These are phyloP conservation scores for Calonectria henricotiae DNA, from an alignment of 2,329 filamentous ascomycete genomes.

Conservation along the genomic window DNA sequence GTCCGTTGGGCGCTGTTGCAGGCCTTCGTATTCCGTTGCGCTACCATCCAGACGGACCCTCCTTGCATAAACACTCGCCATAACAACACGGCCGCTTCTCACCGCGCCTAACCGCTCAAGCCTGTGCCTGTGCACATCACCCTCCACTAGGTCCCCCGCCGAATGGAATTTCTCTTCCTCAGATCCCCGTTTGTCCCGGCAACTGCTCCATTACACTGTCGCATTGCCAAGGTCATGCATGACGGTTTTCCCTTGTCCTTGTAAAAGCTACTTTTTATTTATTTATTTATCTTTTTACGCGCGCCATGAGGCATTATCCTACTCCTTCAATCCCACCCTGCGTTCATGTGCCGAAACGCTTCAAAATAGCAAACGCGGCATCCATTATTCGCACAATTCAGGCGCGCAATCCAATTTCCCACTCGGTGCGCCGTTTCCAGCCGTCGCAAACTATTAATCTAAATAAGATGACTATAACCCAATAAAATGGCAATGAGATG, in stretches of 20 bases:
- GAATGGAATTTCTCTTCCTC: background rate
- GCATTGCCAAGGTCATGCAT: conserved; percentile 15
- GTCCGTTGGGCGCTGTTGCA: conserved; percentile 21
- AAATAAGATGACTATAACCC: background rate
- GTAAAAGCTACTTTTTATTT: background rate
- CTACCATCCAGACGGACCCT: background rate
- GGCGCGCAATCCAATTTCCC: conserved; percentile 12
- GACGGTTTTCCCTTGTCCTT: conserved; percentile 5
- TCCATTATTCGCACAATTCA: conserved; percentile 19
- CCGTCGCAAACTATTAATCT: conserved; percentile 10
- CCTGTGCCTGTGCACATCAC: background rate
- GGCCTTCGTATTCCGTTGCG: conserved; percentile 14
- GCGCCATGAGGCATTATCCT: conserved; percentile 14
- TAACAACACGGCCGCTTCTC: background rate
- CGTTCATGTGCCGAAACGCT: conserved; percentile 6
- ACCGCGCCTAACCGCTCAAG: conserved; percentile 3
- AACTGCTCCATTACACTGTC: background rate
- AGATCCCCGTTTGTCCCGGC: conserved; percentile 19
- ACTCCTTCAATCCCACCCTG: conserved; percentile 13
- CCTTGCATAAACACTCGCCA: conserved; percentile 2
- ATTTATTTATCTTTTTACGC: background rate
- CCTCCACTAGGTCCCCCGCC: background rate
- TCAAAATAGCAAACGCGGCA: background rate
- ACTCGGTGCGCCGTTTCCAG: conserved; percentile 1
- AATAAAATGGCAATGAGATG: background rate